Conservation (phyloP, 345 rosid genomes). For the Hypericum androsaemum region DNA sequence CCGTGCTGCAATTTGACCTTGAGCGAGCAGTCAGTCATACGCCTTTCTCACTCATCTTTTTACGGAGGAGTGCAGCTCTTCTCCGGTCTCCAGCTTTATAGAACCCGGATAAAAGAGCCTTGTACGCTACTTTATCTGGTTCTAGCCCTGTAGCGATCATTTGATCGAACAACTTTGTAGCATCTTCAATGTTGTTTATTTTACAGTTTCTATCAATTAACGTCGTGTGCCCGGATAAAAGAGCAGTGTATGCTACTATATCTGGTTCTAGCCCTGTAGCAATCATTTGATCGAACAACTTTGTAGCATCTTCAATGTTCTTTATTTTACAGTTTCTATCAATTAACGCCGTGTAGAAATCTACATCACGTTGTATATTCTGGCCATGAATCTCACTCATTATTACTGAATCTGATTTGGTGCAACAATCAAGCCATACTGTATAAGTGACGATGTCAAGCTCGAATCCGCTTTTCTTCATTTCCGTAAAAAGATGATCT, state of each 20-base stretch:
- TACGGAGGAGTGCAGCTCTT: conserved; percentile 31
- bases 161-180: conserved; percentile 28
- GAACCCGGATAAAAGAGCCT: conserved; percentile 42
- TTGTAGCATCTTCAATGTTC: conserved; percentile 31
- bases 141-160: conserved; percentile 46
- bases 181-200: conserved; percentile 33
- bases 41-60: conserved; percentile 31
- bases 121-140: conserved; percentile 53
- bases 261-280: conserved; percentile 54
- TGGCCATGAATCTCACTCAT: conserved; percentile 27
- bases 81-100: conserved; percentile 29
- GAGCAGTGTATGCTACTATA: conserved; percentile 42
- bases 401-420: conserved; percentile 16
- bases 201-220: conserved; percentile 49
- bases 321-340: conserved; percentile 40
- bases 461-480: conserved; percentile 49
- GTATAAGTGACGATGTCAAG: conserved; percentile 58
- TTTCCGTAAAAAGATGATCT: conserved; percentile 32
- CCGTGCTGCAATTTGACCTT: conserved; percentile 12
- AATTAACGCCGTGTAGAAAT: conserved; percentile 56
- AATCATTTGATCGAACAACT: conserved; percentile 37
- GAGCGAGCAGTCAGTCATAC: conserved; percentile 20
- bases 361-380: conserved; percentile 38
- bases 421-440: conserved; percentile 40
- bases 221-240: conserved; percentile 59